These are phyloP conservation scores for Acorus gramineus DNA, from an alignment of 106 monocot species.

Conservation along the genomic window DNA sequence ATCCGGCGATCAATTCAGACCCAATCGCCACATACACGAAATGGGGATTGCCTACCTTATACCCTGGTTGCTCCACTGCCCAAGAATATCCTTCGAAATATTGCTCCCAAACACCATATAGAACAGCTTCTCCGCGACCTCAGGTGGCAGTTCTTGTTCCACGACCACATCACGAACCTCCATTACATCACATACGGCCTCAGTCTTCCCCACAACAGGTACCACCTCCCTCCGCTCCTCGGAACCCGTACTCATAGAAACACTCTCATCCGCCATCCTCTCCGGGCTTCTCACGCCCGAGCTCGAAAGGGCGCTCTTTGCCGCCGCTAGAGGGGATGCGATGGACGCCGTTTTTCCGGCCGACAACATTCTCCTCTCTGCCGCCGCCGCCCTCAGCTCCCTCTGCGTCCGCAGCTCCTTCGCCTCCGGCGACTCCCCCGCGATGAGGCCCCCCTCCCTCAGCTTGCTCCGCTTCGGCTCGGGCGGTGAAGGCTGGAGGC, in stretches of 20 bases:
- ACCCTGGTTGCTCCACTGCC: slow-evolving; percentile 95
- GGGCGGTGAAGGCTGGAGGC: slow-evolving; percentile 72
- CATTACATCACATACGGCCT: background rate
- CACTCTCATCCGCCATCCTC: too few species aligned
- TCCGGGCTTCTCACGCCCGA: too few species aligned
- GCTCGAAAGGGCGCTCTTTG: background rate
- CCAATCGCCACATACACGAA: background rate
- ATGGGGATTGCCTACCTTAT: slow-evolving; percentile 41
- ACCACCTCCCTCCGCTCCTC: background rate
- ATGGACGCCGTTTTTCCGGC: slow-evolving; percentile 6
- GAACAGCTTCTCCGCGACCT: slow-evolving; percentile 49
- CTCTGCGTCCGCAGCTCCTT: slow-evolving; percentile 57
- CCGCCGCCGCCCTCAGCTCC: slow-evolving; percentile 85
- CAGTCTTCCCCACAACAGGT: background rate
- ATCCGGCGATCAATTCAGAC: background rate
- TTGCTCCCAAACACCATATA: slow-evolving; percentile 63
- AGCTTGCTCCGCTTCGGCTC: slow-evolving; percentile 93
- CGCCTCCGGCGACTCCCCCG: slow-evolving; percentile 63
- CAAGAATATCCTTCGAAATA: slow-evolving; percentile 60
- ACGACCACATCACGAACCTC: slow-evolving; percentile 2
- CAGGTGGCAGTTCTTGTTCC: slow-evolving; percentile 36
- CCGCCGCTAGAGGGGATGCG: background rate
- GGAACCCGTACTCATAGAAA: too few species aligned
- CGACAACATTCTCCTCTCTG: slow-evolving; percentile 80
- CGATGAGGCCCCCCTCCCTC: slow-evolving; percentile 6